Percentiles rank a stretch among this genome's conserved stretches.
Evolutionary conservation across 306 rosid species (phyloP).

Genomic region (Senna tora): DNA sequence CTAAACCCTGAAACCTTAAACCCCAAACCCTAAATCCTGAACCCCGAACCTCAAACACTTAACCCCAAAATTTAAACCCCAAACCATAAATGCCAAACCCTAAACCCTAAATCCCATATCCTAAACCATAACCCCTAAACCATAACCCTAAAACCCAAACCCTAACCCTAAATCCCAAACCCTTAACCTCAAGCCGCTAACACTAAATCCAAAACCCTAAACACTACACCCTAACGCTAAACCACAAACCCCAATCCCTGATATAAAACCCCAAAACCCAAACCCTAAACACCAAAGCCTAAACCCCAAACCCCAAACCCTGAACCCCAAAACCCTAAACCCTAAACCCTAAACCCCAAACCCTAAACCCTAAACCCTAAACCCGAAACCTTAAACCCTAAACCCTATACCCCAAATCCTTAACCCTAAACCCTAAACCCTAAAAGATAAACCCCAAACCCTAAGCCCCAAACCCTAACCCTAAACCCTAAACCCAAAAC

Average conservation of each 20-base stretch:
- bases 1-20: constrained; percentile 31
- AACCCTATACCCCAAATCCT: too few relatives aligned
- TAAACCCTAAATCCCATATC: constrained; percentile 23
- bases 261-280: too few relatives aligned
- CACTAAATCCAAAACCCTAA: too few relatives aligned
- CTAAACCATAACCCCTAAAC: constrained; percentile 30
- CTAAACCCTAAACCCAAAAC: constrained; percentile 3
- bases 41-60: constrained; percentile 30
- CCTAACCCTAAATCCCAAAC: too few relatives aligned
- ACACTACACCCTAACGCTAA: too few relatives aligned
- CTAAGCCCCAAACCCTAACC: too few relatives aligned
- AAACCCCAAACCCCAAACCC: constrained; percentile 35
- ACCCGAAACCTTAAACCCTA: constrained; percentile 16
- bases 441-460: too few relatives aligned
- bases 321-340: constrained; percentile 32
- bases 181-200: too few relatives aligned
- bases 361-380: constrained; percentile 25
- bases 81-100: constrained; percentile 37
- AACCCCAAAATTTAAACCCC: constrained; percentile 32
- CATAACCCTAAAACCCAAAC: constrained; percentile 30
- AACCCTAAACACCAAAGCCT: too few relatives aligned
- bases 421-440: too few relatives aligned
- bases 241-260: too few relatives aligned
- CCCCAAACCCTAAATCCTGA: constrained; percentile 29
- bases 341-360: constrained; percentile 28